phyloP scores from a whole-genome alignment of 2,329 filamentous ascomycete species.

The Fusarium austroafricanum region DNA sequence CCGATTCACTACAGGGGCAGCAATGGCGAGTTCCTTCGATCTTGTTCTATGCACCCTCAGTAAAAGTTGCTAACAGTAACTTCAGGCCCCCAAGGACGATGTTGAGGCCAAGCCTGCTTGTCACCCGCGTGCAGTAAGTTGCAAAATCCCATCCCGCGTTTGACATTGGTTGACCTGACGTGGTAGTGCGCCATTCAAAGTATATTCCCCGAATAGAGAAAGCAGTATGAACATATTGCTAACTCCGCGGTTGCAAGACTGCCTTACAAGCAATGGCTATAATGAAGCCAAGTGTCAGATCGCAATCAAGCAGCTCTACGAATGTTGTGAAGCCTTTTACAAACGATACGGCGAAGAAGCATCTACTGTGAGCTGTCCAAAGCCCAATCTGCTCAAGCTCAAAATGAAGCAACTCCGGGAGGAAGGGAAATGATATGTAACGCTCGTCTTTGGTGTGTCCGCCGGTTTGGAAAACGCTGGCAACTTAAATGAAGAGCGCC shows the following conservation, averaged over 20 bases:
- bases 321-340: conserved; percentile 94
- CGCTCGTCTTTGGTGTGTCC: conserved; percentile 59
- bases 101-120: conserved; percentile 81
- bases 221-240: conserved; percentile 1
- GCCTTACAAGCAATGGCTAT: conserved; percentile 85
- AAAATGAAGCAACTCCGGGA: conserved; percentile 81
- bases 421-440: conserved; percentile 59
- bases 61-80: conserved; percentile 13
- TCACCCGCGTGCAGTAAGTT: conserved; percentile 81
- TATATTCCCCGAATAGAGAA: conserved; percentile 49
- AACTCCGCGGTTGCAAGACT: conserved; percentile 66
- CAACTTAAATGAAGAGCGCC: conserved; percentile 79
- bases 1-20: neutral
- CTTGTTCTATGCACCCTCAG: too few relatives aligned
- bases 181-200: conserved; percentile 88
- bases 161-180: neutral
- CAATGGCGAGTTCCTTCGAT: conserved; percentile 21
- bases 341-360: conserved; percentile 80
- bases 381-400: conserved; percentile 79
- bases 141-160: neutral
- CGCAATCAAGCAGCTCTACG: conserved; percentile 86
- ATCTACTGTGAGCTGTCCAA: conserved; percentile 85
- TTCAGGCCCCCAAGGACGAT: conserved; percentile 69
- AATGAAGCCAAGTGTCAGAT: conserved; percentile 84
- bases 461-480: conserved; percentile 64